phyloP scores from a whole-genome alignment of 208 protist genomes.

The Phytomonas sp. region DNA sequence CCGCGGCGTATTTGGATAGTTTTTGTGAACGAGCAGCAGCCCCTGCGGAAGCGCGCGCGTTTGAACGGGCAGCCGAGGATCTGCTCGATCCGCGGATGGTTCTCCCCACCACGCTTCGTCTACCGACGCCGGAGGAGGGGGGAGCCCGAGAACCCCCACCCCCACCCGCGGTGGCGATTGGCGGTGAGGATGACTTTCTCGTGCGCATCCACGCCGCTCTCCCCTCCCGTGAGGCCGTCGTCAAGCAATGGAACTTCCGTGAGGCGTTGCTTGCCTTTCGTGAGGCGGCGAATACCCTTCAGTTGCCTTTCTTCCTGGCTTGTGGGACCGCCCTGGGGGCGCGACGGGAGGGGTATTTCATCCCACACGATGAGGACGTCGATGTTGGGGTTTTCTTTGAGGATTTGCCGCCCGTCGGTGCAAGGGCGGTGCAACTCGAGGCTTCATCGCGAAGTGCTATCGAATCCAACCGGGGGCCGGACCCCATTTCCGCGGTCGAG shows the following conservation, averaged over 20 bases:
- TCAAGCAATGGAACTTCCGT: conserved; percentile 61
- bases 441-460: not conserved
- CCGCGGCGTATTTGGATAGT: no score
- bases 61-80: no score
- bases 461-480: not conserved
- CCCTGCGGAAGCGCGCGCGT: no score
- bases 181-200: conserved; percentile 12
- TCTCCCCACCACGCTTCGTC: no score
- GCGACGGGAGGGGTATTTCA: conserved; percentile 74
- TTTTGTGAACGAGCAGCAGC: no score
- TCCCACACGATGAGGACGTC: conserved; percentile 81
- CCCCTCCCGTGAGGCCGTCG: not conserved
- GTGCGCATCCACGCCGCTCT: conserved; percentile 9
- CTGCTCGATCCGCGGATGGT: no score
- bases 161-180: not conserved
- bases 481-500: not conserved
- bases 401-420: conserved; percentile 13
- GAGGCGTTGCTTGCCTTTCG: conserved; percentile 48
- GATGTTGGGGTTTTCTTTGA: conserved; percentile 76
- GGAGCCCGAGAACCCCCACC: not conserved
- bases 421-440: not conserved
- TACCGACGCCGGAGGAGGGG: no score
- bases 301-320: conserved; percentile 65
- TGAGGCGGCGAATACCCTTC: conserved; percentile 10
- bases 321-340: conserved; percentile 80